phyloP scores from a whole-genome alignment of 2,329 filamentous ascomycete genomes.

The Pestalotiopsis sp. region DNA sequence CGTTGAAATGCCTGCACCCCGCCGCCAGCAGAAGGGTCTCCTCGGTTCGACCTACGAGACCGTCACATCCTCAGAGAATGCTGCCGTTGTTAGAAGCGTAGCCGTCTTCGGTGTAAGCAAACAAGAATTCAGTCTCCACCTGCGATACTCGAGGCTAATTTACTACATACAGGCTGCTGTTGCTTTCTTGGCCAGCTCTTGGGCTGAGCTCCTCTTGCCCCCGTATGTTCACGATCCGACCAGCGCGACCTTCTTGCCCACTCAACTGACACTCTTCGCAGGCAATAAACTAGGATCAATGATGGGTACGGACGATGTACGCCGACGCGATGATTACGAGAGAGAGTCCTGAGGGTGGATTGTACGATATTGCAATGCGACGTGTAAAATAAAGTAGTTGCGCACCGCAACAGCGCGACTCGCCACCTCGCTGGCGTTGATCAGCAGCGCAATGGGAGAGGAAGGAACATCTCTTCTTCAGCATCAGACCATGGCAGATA shows the following conservation, averaged over 20 bases:
- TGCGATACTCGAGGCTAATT: neutral
- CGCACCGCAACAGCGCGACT: neutral
- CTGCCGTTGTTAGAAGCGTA: constrained; percentile 68
- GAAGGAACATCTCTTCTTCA: neutral
- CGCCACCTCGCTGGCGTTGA: neutral
- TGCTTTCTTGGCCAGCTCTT: constrained; percentile 68
- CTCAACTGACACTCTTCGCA: neutral
- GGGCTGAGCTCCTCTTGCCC: constrained; percentile 69
- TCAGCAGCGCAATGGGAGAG: neutral
- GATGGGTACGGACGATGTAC: neutral
- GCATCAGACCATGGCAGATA: neutral
- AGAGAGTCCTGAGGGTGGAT: neutral
- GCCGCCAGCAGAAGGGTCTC: constrained; percentile 52
- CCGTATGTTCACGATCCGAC: constrained; percentile 48
- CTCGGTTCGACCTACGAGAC: constrained; percentile 62
- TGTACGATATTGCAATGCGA: constrained; percentile 2
- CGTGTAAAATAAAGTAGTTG: neutral
- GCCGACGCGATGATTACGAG: neutral
- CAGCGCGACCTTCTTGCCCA: neutral
- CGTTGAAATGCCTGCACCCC: constrained; percentile 36
- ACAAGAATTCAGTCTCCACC: neutral
- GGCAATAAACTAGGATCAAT: neutral
- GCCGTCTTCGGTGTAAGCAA: constrained; percentile 67
- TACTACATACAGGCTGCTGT: constrained; percentile 56
- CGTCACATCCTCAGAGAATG: constrained; percentile 69